phyloP scores from a whole-genome alignment of 176 grass and related monocot species.

The Rhynchospora tenuis region DNA sequence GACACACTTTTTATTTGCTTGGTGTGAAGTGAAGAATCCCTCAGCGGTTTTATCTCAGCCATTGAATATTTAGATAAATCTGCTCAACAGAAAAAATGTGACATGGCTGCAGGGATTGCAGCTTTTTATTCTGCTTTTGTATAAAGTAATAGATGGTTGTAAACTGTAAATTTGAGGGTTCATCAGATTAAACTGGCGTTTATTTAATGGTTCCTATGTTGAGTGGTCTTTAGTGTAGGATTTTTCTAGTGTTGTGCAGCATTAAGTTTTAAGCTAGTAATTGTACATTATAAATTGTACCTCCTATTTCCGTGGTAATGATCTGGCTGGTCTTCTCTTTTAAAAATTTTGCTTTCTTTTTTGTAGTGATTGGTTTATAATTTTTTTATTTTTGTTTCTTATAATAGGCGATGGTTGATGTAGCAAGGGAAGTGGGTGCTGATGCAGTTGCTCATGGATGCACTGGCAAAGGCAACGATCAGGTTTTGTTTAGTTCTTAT shows the following conservation, averaged over 20 bases:
- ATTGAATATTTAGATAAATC: too few relatives aligned
- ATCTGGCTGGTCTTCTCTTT: not conserved
- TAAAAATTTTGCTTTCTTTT: not conserved
- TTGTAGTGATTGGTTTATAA: slow-evolving; percentile 12
- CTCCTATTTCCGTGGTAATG: not conserved
- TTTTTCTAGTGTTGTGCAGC: not conserved
- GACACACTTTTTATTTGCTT: too few relatives aligned
- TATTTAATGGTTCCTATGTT: not conserved
- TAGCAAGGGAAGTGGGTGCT: slow-evolving; percentile 86
- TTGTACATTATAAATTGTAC: not conserved
- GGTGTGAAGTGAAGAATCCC: too few relatives aligned
- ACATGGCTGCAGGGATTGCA: too few relatives aligned
- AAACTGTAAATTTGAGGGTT: not conserved
- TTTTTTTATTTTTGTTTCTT: slow-evolving; percentile 19
- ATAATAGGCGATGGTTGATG: slow-evolving; percentile 84
- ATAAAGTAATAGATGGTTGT: not conserved
- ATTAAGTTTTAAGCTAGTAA: too few relatives aligned
- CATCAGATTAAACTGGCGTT: not conserved
- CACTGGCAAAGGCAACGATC: slow-evolving; percentile 95
- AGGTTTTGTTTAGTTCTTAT: slow-evolving; percentile 37
- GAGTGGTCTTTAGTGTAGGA: not conserved
- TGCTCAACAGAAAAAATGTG: too few relatives aligned
- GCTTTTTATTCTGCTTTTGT: too few relatives aligned
- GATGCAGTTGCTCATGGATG: slow-evolving; percentile 92
- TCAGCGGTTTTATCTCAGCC: too few relatives aligned